Percentiles rank a stretch among this genome's conserved stretches.
Conservation (phyloP, 2,329 filamentous ascomycete species). For the Penicillium sp. region DNA sequence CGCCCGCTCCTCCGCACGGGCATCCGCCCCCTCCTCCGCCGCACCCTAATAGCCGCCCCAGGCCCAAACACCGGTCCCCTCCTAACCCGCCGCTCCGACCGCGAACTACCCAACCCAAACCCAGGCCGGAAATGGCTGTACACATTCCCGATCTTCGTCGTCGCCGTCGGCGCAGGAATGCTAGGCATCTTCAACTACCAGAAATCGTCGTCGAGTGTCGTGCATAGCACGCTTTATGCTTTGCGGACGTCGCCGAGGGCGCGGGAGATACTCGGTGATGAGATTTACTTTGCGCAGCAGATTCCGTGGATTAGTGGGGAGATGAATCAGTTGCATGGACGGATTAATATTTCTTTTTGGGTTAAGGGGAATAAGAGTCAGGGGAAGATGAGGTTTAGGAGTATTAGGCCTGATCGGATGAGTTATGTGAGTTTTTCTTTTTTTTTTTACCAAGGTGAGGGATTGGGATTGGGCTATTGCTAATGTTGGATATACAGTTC, state of each 20-base stretch:
- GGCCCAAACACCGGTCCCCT: constrained; percentile 50
- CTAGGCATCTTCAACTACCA: constrained; percentile 99
- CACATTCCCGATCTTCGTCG: constrained; percentile 76
- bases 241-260: constrained; percentile 75
- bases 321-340: constrained; percentile 90
- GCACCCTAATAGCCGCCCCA: constrained; percentile 51
- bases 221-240: constrained; percentile 86
- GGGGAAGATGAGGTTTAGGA: constrained; percentile 77
- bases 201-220: constrained; percentile 79
- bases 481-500: constrained; percentile 55
- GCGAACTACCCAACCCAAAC: constrained; percentile 48
- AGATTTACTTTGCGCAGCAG: constrained; percentile 74
- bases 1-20: too few species aligned
- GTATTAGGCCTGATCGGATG: constrained; percentile 64
- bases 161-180: constrained; percentile 65
- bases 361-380: constrained; percentile 72
- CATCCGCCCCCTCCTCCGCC: constrained; percentile 21
- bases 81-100: constrained; percentile 51
- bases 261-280: constrained; percentile 75
- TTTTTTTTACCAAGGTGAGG: too few species aligned
- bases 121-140: constrained; percentile 60
- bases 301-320: constrained; percentile 81
- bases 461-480: background rate
- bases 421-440: constrained; percentile 49
- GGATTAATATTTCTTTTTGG: constrained; percentile 80